Conservation (phyloP, 2,329 filamentous ascomycete species). For the Xylaria multiplex region DNA sequence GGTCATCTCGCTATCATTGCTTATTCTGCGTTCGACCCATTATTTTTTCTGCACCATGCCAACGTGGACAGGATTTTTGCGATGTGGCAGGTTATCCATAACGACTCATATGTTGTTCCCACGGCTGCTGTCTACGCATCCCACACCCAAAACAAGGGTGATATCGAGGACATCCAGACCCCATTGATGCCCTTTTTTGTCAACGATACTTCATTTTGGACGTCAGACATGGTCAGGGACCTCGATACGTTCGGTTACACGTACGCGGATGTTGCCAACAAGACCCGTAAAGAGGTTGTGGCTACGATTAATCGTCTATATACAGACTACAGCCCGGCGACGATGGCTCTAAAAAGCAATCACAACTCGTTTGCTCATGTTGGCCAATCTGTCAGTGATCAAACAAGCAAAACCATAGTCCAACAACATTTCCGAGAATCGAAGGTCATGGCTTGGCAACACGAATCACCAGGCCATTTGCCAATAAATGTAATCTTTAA, state of each 20-base stretch:
- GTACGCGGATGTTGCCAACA: constrained; percentile 72
- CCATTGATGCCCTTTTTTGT: constrained; percentile 74
- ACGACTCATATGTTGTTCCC: constrained; percentile 71
- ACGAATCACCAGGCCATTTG: constrained; percentile 39
- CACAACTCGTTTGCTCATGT: constrained; percentile 12
- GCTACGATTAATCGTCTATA: constrained; percentile 70
- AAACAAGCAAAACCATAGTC: not conserved
- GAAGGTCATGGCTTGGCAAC: constrained; percentile 42
- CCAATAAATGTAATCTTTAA: constrained; percentile 51
- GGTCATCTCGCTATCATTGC: constrained; percentile 75
- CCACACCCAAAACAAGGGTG: constrained; percentile 67
- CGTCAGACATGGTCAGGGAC: constrained; percentile 68
- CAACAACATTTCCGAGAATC: constrained; percentile 9
- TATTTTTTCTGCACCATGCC: constrained; percentile 81
- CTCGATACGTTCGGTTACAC: constrained; percentile 75
- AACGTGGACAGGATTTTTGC: constrained; percentile 80
- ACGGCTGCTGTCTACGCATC: constrained; percentile 65
- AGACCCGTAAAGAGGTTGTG: constrained; percentile 56
- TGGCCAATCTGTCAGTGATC: not conserved
- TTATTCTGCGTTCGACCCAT: constrained; percentile 80
- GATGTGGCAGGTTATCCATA: constrained; percentile 81
- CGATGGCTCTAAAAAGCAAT: constrained; percentile 41
- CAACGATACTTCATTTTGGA: constrained; percentile 72
- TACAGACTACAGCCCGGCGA: constrained; percentile 57
- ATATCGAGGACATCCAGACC: constrained; percentile 64